Evolutionary conservation across 805 yeast genomes (phyloP).

Genomic region (Ogataea minuta): DNA sequence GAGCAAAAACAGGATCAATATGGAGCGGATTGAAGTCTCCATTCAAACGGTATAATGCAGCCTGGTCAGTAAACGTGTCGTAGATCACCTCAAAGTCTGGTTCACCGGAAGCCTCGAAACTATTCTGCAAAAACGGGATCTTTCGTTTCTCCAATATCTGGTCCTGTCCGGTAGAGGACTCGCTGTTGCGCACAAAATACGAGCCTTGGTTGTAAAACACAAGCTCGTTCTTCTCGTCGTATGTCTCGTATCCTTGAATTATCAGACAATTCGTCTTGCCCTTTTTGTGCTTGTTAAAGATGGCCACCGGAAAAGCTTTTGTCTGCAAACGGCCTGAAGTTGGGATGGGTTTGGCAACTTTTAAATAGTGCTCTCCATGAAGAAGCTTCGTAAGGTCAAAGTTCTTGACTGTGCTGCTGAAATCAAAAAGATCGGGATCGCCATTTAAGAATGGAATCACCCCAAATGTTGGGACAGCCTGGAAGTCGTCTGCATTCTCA

Average conservation of each 20-base stretch:
- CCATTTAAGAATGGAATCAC: slow-evolving; percentile 81
- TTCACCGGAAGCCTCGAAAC: slow-evolving; percentile 49
- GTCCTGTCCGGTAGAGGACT: slow-evolving; percentile 52
- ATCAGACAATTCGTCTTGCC: slow-evolving; percentile 66
- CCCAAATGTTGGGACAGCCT: slow-evolving; percentile 85
- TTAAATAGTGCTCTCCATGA: slow-evolving; percentile 94
- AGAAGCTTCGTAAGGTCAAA: slow-evolving; percentile 86
- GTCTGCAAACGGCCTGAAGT: slow-evolving; percentile 63
- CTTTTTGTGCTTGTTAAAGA: slow-evolving; percentile 67
- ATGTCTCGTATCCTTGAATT: slow-evolving; percentile 69
- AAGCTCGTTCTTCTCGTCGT: slow-evolving; percentile 67
- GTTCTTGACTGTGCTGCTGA: slow-evolving; percentile 63
- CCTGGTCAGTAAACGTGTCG: slow-evolving; percentile 67
- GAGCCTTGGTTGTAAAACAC: slow-evolving; percentile 82
- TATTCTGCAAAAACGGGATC: slow-evolving; percentile 57
- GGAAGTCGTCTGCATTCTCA: slow-evolving; percentile 75
- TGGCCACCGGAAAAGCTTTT: slow-evolving; percentile 63
- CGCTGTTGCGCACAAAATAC: slow-evolving; percentile 75
- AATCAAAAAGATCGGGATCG: slow-evolving; percentile 53
- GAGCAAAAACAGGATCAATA: slow-evolving; percentile 88
- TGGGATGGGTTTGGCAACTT: slow-evolving; percentile 75
- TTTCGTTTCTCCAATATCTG: slow-evolving; percentile 44
- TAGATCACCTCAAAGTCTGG: slow-evolving; percentile 68
- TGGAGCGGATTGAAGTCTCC: slow-evolving; percentile 96
- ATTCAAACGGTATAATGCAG: slow-evolving; percentile 84